A percentile compares a stretch with the other conserved stretches of the same genome.
Conservation (phyloP, 768 basidiomycete species). For the Podaxis sp. region DNA sequence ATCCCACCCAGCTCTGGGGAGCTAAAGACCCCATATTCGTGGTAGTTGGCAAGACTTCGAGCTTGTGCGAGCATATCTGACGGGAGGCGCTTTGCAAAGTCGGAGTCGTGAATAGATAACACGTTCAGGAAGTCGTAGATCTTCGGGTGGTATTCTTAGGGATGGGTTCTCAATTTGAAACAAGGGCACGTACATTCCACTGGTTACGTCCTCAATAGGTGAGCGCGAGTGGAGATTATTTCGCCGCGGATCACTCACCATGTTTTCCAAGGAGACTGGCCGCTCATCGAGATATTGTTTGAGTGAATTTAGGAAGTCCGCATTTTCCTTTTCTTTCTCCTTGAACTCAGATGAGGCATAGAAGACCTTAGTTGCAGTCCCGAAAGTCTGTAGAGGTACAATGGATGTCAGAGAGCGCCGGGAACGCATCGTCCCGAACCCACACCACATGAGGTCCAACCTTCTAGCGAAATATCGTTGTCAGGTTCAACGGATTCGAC, state of each 20-base stretch:
- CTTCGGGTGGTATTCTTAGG: constrained; percentile 32
- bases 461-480: constrained; percentile 63
- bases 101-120: constrained; percentile 61
- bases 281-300: constrained; percentile 53
- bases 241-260: constrained; percentile 38
- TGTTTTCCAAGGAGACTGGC: constrained; percentile 50
- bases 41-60: constrained; percentile 65
- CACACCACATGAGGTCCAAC: constrained; percentile 61
- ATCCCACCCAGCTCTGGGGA: constrained; percentile 51
- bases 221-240: neutral
- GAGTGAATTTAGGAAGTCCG: constrained; percentile 47
- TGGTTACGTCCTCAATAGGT: neutral
- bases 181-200: constrained; percentile 10
- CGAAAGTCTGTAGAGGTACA: constrained; percentile 40
- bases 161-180: neutral
- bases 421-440: constrained; percentile 13
- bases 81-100: constrained; percentile 48
- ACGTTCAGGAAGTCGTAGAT: constrained; percentile 77
- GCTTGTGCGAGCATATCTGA: constrained; percentile 49
- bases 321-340: constrained; percentile 40
- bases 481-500: constrained; percentile 65
- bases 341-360: constrained; percentile 54
- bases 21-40: constrained; percentile 69
- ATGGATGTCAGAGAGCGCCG: neutral
- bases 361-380: constrained; percentile 44